Evolutionary conservation across 768 basidiomycete genomes (phyloP).

Genomic region (Suillus sp.): DNA sequence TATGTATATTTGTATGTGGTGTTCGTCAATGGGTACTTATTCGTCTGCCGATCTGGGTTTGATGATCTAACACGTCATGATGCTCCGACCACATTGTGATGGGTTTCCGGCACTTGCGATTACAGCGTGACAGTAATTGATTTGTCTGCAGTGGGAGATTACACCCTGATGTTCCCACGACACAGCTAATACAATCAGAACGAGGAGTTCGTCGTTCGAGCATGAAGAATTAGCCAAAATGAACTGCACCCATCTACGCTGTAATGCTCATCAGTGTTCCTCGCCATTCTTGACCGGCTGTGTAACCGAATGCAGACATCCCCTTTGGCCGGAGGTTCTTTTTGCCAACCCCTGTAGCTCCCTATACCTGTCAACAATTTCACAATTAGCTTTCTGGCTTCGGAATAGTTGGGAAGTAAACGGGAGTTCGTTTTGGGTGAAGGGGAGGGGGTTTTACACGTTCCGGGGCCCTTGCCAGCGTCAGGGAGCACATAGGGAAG

Average conservation of each 20-base stretch:
- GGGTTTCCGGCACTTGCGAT: background rate
- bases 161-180: background rate
- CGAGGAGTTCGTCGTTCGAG: background rate
- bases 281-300: background rate
- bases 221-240: background rate
- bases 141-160: background rate
- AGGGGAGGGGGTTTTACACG: background rate
- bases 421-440: background rate
- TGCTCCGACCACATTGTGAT: background rate
- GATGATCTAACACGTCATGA: constrained; percentile 7
- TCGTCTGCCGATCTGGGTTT: constrained; percentile 1
- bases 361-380: background rate
- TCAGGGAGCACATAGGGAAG: background rate
- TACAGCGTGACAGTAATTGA: background rate
- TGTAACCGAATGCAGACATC: background rate
- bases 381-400: background rate
- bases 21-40: background rate
- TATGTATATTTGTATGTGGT: background rate
- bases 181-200: background rate
- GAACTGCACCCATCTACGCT: background rate
- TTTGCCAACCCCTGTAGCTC: too few species aligned
- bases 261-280: background rate
- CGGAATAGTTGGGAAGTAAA: background rate
- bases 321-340: background rate
- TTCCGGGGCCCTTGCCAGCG: background rate